Percentiles rank a stretch among this genome's conserved stretches.
These are phyloP conservation scores for Postia placenta DNA, from an alignment of 768 basidiomycete species.

Conservation along the genomic window DNA sequence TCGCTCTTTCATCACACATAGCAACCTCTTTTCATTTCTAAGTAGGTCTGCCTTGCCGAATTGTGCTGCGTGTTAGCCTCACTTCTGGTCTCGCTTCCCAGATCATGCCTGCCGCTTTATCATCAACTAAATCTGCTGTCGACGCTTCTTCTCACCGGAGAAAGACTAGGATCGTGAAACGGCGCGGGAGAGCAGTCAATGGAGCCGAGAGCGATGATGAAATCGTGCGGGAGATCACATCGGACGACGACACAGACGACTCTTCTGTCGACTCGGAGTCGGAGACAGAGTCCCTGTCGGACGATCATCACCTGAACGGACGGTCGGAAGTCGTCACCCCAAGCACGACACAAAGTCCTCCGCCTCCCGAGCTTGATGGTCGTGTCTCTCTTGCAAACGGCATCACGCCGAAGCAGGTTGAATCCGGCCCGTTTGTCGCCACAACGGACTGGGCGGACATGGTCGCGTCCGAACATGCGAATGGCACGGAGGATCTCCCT, in stretches of 20 bases:
- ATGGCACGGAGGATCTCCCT: conserved; percentile 62
- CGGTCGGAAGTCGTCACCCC: conserved; percentile 58
- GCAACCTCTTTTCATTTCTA: neutral
- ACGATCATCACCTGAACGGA: conserved; percentile 47
- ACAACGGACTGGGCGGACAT: conserved; percentile 74
- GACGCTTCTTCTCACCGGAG: conserved; percentile 15
- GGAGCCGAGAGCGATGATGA: conserved; percentile 73
- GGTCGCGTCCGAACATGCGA: conserved; percentile 67
- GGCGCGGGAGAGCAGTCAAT: conserved; percentile 56
- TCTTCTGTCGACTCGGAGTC: conserved; percentile 64
- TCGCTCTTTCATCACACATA: neutral
- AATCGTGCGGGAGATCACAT: conserved; percentile 61
- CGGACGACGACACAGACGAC: conserved; percentile 65
- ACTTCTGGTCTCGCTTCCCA: neutral
- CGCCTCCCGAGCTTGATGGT: conserved; percentile 18
- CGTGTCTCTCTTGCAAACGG: conserved; percentile 3
- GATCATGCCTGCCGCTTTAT: conserved; percentile 13
- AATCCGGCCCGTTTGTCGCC: conserved; percentile 41
- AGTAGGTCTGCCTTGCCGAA: neutral
- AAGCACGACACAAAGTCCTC: conserved; percentile 58
- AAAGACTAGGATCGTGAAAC: conserved; percentile 43
- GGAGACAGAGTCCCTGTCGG: conserved; percentile 54
- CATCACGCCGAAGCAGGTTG: conserved; percentile 18
- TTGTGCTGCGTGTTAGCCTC: neutral
- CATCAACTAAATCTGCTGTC: conserved; percentile 7